These are phyloP conservation scores for Saccharomycopsis amapae DNA, from an alignment of 805 yeast species.

Conservation along the genomic window DNA sequence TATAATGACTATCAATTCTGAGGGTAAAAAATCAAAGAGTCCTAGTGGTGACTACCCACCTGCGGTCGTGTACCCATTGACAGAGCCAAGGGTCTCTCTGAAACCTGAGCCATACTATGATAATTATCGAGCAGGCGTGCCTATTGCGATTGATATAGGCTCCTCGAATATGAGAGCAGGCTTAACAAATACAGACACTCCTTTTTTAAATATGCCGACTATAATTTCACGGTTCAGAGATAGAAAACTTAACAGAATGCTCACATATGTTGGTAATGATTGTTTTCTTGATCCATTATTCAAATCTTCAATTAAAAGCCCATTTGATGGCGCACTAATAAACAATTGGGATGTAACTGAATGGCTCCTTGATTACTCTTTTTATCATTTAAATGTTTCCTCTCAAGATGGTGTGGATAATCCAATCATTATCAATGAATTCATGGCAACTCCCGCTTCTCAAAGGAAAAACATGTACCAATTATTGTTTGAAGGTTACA, in stretches of 20 bases:
- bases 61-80: slow-evolving; percentile 6
- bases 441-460: slow-evolving; percentile 58
- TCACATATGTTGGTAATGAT: slow-evolving; percentile 80
- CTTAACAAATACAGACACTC: slow-evolving; percentile 36
- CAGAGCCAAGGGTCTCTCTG: not conserved
- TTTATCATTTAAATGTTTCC: slow-evolving; percentile 67
- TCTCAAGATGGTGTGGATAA: slow-evolving; percentile 50
- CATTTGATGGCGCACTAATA: slow-evolving; percentile 80
- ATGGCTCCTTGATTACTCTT: slow-evolving; percentile 72
- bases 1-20: not conserved
- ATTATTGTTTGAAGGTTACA: slow-evolving; percentile 76
- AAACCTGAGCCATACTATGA: slow-evolving; percentile 29
- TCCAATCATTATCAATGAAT: slow-evolving; percentile 78
- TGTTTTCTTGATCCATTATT: slow-evolving; percentile 62
- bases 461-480: slow-evolving; percentile 77
- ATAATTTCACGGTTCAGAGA: slow-evolving; percentile 72
- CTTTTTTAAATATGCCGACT: slow-evolving; percentile 64
- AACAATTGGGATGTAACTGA: slow-evolving; percentile 93
- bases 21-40: not conserved
- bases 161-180: slow-evolving; percentile 55
- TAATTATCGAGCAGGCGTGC: slow-evolving; percentile 47
- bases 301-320: slow-evolving; percentile 61
- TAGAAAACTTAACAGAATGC: slow-evolving; percentile 51
- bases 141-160: slow-evolving; percentile 89
- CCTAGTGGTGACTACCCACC: slow-evolving; percentile 7